Conservation (phyloP, 2,329 filamentous ascomycete species). For the Sporothrix euskadiensis region DNA sequence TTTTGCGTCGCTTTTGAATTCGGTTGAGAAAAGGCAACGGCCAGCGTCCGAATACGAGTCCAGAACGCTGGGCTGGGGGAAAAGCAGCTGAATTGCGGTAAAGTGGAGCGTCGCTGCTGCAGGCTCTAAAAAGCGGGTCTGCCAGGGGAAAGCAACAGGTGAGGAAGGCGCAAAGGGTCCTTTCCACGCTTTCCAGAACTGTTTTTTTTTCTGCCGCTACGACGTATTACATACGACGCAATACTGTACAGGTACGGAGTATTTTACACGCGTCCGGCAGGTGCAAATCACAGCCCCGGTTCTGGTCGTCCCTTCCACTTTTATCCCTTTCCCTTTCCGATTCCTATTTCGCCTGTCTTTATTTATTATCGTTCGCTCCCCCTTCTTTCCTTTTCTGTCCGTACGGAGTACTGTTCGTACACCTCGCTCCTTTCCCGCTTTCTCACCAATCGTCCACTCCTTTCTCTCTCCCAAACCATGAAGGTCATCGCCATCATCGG, state of each 20-base stretch:
- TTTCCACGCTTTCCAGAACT: neutral
- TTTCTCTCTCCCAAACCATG: slow-evolving; percentile 23
- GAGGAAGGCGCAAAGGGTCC: neutral
- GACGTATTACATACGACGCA: neutral
- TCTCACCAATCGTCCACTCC: neutral
- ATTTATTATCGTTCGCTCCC: neutral
- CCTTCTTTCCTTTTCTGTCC: neutral
- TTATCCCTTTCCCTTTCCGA: neutral
- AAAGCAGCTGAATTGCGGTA: neutral
- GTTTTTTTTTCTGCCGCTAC: neutral
- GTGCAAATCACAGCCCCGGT: slow-evolving; percentile 4
- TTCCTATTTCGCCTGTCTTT: neutral
- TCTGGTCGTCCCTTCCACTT: slow-evolving; percentile 6
- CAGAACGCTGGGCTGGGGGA: neutral
- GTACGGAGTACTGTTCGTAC: neutral
- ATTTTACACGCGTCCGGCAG: neutral
- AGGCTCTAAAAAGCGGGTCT: slow-evolving; percentile 20
- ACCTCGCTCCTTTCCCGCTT: neutral
- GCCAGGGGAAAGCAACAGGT: neutral
- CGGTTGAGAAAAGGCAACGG: slow-evolving; percentile 11
- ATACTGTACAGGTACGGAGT: too few relatives aligned
- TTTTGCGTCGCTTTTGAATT: neutral
- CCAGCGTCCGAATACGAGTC: slow-evolving; percentile 21
- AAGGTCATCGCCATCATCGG: slow-evolving; percentile 53
- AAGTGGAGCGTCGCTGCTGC: slow-evolving; percentile 5